Evolutionary conservation across 768 basidiomycete genomes (phyloP), one percentile per base, ranked within the genome.

Genomic region (Boletus sensibilis): DNA sequence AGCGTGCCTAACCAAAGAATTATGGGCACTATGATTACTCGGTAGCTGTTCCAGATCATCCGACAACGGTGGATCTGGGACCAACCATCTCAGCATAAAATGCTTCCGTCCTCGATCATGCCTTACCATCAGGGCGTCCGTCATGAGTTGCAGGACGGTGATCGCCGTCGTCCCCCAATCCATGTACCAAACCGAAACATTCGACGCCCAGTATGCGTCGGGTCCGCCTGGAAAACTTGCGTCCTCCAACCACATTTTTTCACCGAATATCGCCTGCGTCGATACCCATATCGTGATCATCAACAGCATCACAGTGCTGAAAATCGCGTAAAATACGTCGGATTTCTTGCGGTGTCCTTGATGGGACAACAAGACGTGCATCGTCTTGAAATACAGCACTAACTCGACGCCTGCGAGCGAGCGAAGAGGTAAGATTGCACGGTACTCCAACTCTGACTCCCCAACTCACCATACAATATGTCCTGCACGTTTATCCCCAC

Each of bases 41-140:
- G 52, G 42, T 50, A 41, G 46, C 49, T 58, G 25, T 52, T 25
- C 67, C 73, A 77, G 18, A 79, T 60, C 29, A 73, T 61, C 35
- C 57, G 73, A 55, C 72, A 75, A n/a, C 76, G 74, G 52, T 75
- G 70, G 33, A 79, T 66, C 78, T 79, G 42, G 25, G 13, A 37
- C 12, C 31, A n/a, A 18, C 11, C 38, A 46, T 25, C 16, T 65
- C 33, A 63, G 57, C n/a, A 42, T 0, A 25, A 33, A 33, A 27
- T 7, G 5, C 23, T 7, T 35, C n/a, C 42, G 3, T 47, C 21
- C 27, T 20, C 7, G 3, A 11, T 5, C 16, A 23, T 27, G 12
- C 56, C 73, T 44, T 50, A 79, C 78, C 59, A 79, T 65, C 42
- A 78, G 51, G 1, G 61, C 77, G 41, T 77, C 74, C 10, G 70